phyloP scores from a whole-genome alignment of 768 basidiomycete genomes.

The Rhodotorula toruloides region DNA sequence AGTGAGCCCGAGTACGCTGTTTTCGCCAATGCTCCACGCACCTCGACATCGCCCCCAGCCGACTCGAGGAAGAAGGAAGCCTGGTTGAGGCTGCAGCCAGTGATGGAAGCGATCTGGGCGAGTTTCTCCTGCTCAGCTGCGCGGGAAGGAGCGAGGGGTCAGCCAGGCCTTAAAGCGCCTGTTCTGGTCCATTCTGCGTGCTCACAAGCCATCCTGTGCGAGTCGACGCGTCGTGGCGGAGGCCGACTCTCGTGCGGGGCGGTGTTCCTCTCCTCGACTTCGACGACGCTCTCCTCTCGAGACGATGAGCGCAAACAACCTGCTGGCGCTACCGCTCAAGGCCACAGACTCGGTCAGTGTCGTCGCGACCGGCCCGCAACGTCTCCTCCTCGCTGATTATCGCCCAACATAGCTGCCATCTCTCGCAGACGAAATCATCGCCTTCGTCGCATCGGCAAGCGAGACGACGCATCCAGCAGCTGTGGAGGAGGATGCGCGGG shows the following conservation, averaged over 20 bases:
- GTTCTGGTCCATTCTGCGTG: too few relatives aligned
- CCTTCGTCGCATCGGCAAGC: not conserved
- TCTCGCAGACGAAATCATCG: slow-evolving; percentile 2
- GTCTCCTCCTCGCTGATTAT: not conserved
- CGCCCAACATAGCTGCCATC: not conserved
- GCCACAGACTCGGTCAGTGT: not conserved
- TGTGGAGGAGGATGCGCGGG: not conserved
- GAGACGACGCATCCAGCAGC: slow-evolving; percentile 13
- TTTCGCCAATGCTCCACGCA: too few relatives aligned
- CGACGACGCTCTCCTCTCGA: not conserved
- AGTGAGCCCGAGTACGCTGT: fast-evolving
- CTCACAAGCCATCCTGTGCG: not conserved
- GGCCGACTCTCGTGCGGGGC: not conserved
- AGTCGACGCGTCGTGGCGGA: not conserved
- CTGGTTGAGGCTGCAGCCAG: slow-evolving; percentile 22
- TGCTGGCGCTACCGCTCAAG: slow-evolving; percentile 19
- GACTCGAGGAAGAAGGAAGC: slow-evolving; percentile 41
- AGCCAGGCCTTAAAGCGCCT: not conserved
- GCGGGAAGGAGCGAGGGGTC: not conserved
- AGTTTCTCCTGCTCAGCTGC: slow-evolving; percentile 14
- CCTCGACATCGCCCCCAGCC: slow-evolving; percentile 31
- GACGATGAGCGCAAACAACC: slow-evolving; percentile 11
- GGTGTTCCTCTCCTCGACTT: not conserved
- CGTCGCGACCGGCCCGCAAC: not conserved
- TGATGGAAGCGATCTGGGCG: slow-evolving; percentile 22